These are phyloP conservation scores for Acacia crassicarpa DNA, from an alignment of 306 rosid genomes.

Conservation along the genomic window DNA sequence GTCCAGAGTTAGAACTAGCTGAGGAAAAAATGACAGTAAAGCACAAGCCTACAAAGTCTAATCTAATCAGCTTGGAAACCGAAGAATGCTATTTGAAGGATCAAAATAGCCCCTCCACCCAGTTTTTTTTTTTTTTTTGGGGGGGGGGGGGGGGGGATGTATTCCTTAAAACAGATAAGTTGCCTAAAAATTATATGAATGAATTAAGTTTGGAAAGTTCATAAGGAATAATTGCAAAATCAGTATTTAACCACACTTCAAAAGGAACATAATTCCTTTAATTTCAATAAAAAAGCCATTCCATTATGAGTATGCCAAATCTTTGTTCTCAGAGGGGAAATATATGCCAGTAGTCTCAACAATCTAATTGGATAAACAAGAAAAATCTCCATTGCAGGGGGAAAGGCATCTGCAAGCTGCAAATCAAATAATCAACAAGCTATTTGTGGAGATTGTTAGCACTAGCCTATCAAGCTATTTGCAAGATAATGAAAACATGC, in stretches of 20 bases:
- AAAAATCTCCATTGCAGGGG: background rate
- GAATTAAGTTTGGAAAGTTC: slow-evolving; percentile 2
- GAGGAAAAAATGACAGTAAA: slow-evolving; percentile 27
- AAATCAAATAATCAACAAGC: slow-evolving; percentile 5
- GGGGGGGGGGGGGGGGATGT: too few relatives aligned
- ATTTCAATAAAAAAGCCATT: slow-evolving; percentile 10
- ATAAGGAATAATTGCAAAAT: background rate
- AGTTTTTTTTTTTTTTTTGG: too few relatives aligned
- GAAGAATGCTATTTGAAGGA: slow-evolving; percentile 11
- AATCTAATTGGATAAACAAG: slow-evolving; percentile 4
- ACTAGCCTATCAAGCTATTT: background rate
- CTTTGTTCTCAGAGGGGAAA: background rate
- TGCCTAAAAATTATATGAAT: slow-evolving; percentile 15
- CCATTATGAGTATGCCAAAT: slow-evolving; percentile 10
- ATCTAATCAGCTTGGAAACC: slow-evolving; percentile 17
- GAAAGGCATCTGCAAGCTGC: background rate
- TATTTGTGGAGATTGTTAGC: background rate
- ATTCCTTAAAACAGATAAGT: slow-evolving; percentile 3
- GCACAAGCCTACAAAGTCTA: slow-evolving; percentile 22
- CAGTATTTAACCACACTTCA: slow-evolving; percentile 10
- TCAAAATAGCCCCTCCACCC: slow-evolving; percentile 26
- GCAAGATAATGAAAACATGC: background rate
- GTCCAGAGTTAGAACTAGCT: slow-evolving; percentile 18
- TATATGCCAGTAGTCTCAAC: background rate
- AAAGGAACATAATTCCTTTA: slow-evolving; percentile 11